These are phyloP conservation scores for Acacia melanoxylon DNA, from an alignment of 306 rosid genomes.

Conservation along the genomic window DNA sequence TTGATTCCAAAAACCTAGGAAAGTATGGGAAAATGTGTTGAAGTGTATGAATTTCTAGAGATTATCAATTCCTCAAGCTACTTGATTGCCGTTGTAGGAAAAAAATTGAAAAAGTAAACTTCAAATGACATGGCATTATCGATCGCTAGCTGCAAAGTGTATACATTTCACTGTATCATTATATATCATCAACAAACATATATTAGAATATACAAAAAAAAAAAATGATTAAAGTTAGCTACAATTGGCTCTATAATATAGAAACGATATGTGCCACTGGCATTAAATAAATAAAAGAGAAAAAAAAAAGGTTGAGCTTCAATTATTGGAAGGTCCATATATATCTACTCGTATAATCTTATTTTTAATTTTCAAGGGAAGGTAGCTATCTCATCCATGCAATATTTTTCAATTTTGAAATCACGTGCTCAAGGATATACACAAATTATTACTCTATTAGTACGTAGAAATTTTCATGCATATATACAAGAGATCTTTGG, in stretches of 20 bases:
- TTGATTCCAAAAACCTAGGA: too few relatives aligned
- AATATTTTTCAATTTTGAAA: constrained; percentile 10
- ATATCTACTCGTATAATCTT: not conserved
- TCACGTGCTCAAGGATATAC: constrained; percentile 12
- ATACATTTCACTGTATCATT: not conserved
- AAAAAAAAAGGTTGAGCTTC: not conserved
- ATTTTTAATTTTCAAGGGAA: not conserved
- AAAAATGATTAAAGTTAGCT: not conserved
- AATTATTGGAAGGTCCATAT: constrained; percentile 11
- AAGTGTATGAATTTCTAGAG: too few relatives aligned
- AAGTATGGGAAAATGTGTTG: too few relatives aligned
- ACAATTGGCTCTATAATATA: not conserved
- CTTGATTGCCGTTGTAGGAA: too few relatives aligned
- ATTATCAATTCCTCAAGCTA: too few relatives aligned
- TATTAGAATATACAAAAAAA: not conserved
- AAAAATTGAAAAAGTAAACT: not conserved
- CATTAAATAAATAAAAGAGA: not conserved
- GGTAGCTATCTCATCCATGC: not conserved
- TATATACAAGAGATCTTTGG: not conserved
- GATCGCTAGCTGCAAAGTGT: not conserved
- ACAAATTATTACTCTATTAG: not conserved
- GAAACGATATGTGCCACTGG: not conserved
- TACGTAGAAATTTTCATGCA: constrained; percentile 26
- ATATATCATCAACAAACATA: not conserved
- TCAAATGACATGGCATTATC: not conserved